Percentiles rank a stretch among this genome's conserved stretches.
Conservation (phyloP, 2,329 filamentous ascomycete species). For the Xylaria sp. region DNA sequence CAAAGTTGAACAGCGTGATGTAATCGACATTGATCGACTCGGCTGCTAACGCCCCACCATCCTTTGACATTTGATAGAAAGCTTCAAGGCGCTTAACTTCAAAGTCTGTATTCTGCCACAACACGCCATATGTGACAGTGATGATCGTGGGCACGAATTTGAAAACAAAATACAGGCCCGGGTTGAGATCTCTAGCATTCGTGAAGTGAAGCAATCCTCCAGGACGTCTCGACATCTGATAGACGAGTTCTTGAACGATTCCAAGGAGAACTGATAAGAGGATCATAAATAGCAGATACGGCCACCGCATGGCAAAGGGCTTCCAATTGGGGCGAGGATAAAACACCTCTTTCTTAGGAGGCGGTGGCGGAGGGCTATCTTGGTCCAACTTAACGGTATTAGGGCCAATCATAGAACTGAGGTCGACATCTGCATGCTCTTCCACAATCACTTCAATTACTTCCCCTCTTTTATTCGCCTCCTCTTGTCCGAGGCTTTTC, state of each 20-base stretch:
- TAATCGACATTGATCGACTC: constrained; percentile 81
- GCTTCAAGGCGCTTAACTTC: constrained; percentile 75
- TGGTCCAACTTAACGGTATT: constrained; percentile 48
- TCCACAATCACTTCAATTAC: constrained; percentile 70
- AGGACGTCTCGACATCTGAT: constrained; percentile 57
- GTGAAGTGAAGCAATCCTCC: constrained; percentile 62
- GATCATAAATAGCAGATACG: constrained; percentile 66
- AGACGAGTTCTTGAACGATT: constrained; percentile 65
- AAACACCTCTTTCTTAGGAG: constrained; percentile 62
- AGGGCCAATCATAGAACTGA: constrained; percentile 64
- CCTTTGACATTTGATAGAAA: constrained; percentile 72
- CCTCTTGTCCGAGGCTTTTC: constrained; percentile 64
- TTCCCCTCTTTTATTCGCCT: constrained; percentile 69
- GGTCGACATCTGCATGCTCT: constrained; percentile 58
- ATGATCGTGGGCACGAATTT: constrained; percentile 72
- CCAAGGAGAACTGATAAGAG: constrained; percentile 65
- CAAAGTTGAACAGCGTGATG: constrained; percentile 73
- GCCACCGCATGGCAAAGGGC: constrained; percentile 72
- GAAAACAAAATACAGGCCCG: constrained; percentile 68
- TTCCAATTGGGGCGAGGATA: constrained; percentile 75
- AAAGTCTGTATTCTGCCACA: constrained; percentile 75
- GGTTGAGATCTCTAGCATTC: constrained; percentile 61
- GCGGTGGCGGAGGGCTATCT: constrained; percentile 54
- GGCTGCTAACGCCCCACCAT: constrained; percentile 69
- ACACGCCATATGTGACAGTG: constrained; percentile 70